Base-by-base conservation (phyloP, 2,329 filamentous ascomycete genomes). In the Cyphellophora europaea region DNA sequence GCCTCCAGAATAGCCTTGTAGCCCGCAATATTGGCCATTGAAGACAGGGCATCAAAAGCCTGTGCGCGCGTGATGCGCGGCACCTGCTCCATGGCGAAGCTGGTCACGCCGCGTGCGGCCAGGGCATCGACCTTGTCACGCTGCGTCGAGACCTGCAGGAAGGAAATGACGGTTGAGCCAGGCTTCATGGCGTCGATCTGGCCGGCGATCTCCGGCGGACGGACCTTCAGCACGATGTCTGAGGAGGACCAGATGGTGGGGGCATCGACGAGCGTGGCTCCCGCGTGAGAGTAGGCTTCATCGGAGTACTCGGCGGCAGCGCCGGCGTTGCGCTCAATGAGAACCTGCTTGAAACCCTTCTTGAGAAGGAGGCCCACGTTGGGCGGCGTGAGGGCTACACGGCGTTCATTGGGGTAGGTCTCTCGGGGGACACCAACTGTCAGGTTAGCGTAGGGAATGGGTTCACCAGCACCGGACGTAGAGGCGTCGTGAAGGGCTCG, bases 21-120 rank as follows among this genome's bases (percentile, higher is more conserved):
- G 0, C 87, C 87, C 14, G 86, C 84, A 61, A 93, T 93, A 50
- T 93, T 93, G 41, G 87, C 86, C 87, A 93, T 93, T 6, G 83
- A 91, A 56, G 84, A 74, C 37, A 93, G 67, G 1, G 85, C 86
- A 59, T 93, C 86, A 50, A 93, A 93, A 1, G 83, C 78, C 55
- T 93, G 87, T 1, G 87, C 86, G 30, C 87, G 75, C 1, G 86
- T 93, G 49, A 93, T 93, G 27, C 87, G 77, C 11, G 87, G 87
- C 34, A 94, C 81, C 77, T 88, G 81, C 54, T 94, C 87, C 86
- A 94, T 93, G 14, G 87, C 85, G 53, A 94, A 91, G 11, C 75
- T 66, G 1, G 84, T 93, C 2, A 79, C 77, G 17, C 80, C 79
- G 32, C 75, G 74, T 23, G 69, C 66, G 16, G 83, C 78, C 40